Conservation (phyloP, 2,329 filamentous ascomycete species). For the Xylaria sp. region DNA sequence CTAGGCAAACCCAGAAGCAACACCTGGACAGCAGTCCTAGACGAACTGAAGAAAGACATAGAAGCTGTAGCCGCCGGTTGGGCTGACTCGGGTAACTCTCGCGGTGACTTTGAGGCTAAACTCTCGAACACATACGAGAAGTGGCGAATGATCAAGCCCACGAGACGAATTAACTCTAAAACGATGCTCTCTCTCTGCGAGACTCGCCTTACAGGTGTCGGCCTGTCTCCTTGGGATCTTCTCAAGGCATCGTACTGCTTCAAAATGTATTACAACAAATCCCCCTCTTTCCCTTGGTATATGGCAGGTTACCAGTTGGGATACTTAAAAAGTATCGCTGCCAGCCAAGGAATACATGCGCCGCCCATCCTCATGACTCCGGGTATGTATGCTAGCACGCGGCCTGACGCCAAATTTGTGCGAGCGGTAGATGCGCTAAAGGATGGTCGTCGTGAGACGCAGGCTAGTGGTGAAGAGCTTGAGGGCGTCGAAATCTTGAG, state of each 20-base stretch:
- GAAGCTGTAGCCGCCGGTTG: slow-evolving; percentile 41
- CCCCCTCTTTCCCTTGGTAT: slow-evolving; percentile 49
- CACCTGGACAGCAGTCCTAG: slow-evolving; percentile 42
- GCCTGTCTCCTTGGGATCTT: slow-evolving; percentile 51
- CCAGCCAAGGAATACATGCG: slow-evolving; percentile 24
- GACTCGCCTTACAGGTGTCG: slow-evolving; percentile 32
- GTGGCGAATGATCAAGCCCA: slow-evolving; percentile 52
- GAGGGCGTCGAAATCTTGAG: slow-evolving; percentile 10
- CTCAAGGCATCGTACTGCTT: slow-evolving; percentile 58
- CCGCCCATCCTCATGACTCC: slow-evolving; percentile 44
- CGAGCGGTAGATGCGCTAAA: slow-evolving; percentile 31
- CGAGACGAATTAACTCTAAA: slow-evolving; percentile 33
- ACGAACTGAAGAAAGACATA: slow-evolving; percentile 44
- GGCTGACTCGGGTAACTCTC: slow-evolving; percentile 36
- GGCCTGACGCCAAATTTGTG: slow-evolving; percentile 37
- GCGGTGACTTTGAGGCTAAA: slow-evolving; percentile 31
- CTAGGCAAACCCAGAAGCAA: slow-evolving; percentile 21
- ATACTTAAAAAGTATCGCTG: slow-evolving; percentile 50
- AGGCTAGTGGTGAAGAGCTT: slow-evolving; percentile 22
- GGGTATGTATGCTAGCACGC: slow-evolving; percentile 36
- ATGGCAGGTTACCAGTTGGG: slow-evolving; percentile 57
- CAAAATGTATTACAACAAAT: slow-evolving; percentile 42
- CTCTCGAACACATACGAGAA: slow-evolving; percentile 46
- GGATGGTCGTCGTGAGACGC: slow-evolving; percentile 27
- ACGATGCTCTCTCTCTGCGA: slow-evolving; percentile 42